A percentile compares a stretch with the other conserved stretches of the same genome.
phyloP scores from a whole-genome alignment of 345 rosid genomes.

The Eucalyptus polybractea region DNA sequence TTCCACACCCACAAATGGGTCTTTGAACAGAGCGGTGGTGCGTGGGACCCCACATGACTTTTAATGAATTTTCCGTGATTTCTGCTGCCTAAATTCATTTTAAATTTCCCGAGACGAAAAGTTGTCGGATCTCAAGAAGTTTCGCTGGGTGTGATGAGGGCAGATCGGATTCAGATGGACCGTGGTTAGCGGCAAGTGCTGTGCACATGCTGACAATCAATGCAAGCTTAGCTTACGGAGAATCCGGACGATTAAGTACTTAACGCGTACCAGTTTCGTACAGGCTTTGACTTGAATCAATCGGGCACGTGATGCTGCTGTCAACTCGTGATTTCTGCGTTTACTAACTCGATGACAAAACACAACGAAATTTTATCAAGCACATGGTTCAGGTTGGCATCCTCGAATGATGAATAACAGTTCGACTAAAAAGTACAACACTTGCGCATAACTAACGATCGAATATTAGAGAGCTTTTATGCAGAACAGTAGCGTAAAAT shows the following conservation, averaged over 20 bases:
- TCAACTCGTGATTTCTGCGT: neutral
- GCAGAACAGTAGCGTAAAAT: neutral
- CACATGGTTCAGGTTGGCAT: neutral
- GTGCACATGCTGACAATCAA: neutral
- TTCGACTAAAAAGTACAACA: neutral
- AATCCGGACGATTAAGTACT: neutral
- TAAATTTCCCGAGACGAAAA: neutral
- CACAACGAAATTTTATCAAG: neutral
- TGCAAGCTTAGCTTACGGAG: neutral
- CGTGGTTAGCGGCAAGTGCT: neutral
- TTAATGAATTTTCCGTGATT: neutral
- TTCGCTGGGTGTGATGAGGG: neutral
- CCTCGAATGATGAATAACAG: neutral
- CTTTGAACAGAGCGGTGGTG: neutral
- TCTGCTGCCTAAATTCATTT: neutral
- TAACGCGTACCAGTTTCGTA: neutral
- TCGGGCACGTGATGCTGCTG: neutral
- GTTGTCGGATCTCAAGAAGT: neutral
- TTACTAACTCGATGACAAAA: neutral
- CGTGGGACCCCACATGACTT: neutral
- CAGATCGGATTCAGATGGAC: neutral
- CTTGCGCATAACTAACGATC: neutral
- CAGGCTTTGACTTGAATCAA: neutral
- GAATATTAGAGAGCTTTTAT: neutral
- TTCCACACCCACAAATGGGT: neutral